Evolutionary conservation across 78 protist genomes (phyloP).

Genomic region (Dictyostelium intermedium): DNA sequence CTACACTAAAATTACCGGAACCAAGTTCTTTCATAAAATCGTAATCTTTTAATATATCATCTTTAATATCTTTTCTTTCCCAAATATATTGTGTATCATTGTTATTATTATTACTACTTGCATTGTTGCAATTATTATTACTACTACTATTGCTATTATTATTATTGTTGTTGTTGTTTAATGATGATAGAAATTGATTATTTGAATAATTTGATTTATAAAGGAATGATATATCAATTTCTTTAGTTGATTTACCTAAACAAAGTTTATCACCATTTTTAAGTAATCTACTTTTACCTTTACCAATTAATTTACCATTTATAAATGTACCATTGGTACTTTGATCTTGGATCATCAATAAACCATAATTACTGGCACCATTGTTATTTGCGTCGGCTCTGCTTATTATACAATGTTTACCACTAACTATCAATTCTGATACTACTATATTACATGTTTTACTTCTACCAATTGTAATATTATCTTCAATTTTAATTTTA

Average conservation of each 20-base stretch:
- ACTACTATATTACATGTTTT: not conserved
- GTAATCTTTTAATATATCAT: conserved; percentile 23
- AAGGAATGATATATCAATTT: conserved; percentile 1
- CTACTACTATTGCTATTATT: not conserved
- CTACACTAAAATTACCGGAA: conserved; percentile 24
- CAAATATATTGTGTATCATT: not conserved
- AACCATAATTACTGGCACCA: not conserved
- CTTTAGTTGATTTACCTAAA: conserved; percentile 4
- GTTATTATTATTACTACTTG: not conserved
- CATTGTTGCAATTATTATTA: too few species aligned
- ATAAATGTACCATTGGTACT: conserved; percentile 29
- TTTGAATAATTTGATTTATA: not conserved
- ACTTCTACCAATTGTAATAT: conserved; percentile 16
- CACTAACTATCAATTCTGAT: conserved; percentile 8
- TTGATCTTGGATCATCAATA: not conserved
- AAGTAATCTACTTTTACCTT: not conserved
- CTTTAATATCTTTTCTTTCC: conserved; percentile 12
- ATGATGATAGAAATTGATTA: not conserved
- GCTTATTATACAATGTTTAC: conserved; percentile 9
- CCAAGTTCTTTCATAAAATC: conserved; percentile 62
- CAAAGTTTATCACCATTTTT: not conserved
- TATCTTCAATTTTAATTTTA: not conserved
- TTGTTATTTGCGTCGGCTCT: not conserved
- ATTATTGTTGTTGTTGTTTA: not conserved
- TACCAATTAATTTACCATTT: conserved; percentile 39